Conservation (phyloP, 2,329 filamentous ascomycete genomes). For the Tolypocladium nubicola region DNA sequence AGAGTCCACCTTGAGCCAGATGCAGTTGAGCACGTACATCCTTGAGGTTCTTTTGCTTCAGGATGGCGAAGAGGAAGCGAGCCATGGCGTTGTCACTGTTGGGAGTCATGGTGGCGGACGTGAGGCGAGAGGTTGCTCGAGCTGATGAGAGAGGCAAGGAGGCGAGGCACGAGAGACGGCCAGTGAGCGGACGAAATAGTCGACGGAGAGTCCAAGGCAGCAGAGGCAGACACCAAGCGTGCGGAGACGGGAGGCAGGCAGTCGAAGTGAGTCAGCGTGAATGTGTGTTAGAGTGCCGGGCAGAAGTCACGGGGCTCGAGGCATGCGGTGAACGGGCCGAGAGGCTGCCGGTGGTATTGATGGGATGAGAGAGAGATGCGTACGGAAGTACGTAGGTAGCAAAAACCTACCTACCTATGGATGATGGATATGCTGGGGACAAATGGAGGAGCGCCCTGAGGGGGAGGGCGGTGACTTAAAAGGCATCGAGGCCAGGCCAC, state of each 20-base stretch:
- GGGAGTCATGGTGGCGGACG: slow-evolving; percentile 32
- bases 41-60: slow-evolving; percentile 49
- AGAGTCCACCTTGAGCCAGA: background rate
- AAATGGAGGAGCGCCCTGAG: background rate
- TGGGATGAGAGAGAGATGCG: background rate
- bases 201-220: background rate
- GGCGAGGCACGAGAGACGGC: background rate
- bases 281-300: background rate
- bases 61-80: slow-evolving; percentile 47
- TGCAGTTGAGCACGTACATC: slow-evolving; percentile 34
- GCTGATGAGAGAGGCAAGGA: background rate
- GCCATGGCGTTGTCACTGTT: slow-evolving; percentile 47
- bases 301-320: background rate
- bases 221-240: background rate
- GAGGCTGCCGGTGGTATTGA: background rate
- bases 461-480: background rate
- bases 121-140: background rate
- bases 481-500: background rate
- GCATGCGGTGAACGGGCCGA: background rate
- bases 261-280: slow-evolving; percentile 1
- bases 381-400: background rate
- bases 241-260: background rate
- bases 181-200: background rate
- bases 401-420: background rate
- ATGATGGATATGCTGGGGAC: background rate